These are phyloP conservation scores for Phellopilus nigrolimitatus DNA, from an alignment of 1,284 basidiomycete genomes.

Conservation along the genomic window DNA sequence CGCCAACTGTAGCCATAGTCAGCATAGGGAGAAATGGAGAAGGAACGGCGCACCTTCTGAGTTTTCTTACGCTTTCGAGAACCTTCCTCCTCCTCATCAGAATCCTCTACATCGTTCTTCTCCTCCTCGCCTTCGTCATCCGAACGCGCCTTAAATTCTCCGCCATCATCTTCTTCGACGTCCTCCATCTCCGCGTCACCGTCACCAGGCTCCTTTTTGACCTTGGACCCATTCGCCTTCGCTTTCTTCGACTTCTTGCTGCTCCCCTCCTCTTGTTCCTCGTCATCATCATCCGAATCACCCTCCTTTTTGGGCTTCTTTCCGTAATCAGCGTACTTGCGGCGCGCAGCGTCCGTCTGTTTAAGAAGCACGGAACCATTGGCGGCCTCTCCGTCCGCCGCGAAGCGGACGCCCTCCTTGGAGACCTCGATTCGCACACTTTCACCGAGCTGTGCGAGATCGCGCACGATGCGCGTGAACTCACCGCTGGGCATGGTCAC, in stretches of 20 bases:
- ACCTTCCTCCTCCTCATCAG: slow-evolving; percentile 30
- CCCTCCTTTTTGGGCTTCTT: slow-evolving; percentile 43
- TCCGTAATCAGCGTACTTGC: slow-evolving; percentile 42
- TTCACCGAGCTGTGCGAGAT: slow-evolving; percentile 91
- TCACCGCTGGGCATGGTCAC: slow-evolving; percentile 86
- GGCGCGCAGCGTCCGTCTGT: slow-evolving; percentile 48
- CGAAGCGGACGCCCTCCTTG: slow-evolving; percentile 96
- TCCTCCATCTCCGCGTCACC: slow-evolving; percentile 39
- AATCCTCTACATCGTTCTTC: slow-evolving; percentile 33
- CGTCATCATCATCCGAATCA: slow-evolving; percentile 36
- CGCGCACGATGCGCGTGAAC: slow-evolving; percentile 90
- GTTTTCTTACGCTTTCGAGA: slow-evolving; percentile 59
- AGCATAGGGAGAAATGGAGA: background rate
- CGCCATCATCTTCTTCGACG: slow-evolving; percentile 37
- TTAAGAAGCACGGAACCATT: slow-evolving; percentile 87
- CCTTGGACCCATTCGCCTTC: slow-evolving; percentile 33
- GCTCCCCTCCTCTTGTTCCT: slow-evolving; percentile 37
- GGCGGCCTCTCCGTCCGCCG: slow-evolving; percentile 91
- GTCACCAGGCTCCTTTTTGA: slow-evolving; percentile 44
- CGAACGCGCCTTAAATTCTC: slow-evolving; percentile 32
- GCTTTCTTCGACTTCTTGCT: slow-evolving; percentile 41
- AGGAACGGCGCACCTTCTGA: slow-evolving; percentile 42
- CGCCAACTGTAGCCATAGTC: slow-evolving; percentile 30
- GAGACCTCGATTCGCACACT: slow-evolving; percentile 93
- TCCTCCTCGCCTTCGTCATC: slow-evolving; percentile 32